These are phyloP conservation scores for Globisporangium recalcitrans DNA, from an alignment of 352 stramenopile species.

Conservation along the genomic window DNA sequence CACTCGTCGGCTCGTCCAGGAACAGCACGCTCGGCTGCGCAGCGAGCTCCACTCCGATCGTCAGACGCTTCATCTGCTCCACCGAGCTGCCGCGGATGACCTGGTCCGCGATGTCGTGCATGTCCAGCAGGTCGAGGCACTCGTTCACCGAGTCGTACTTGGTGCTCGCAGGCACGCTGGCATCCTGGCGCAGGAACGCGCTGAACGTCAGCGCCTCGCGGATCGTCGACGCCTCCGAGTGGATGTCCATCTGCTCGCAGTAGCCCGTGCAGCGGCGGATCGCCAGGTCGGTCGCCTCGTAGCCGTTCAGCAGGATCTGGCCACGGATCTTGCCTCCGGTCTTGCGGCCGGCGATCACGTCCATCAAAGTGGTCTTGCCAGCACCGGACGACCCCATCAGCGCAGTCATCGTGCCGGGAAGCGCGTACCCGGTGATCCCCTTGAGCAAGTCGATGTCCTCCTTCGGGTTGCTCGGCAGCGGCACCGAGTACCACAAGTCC, in stretches of 20 bases:
- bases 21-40: slow-evolving; percentile 85
- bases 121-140: slow-evolving; percentile 44
- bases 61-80: slow-evolving; percentile 62
- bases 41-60: slow-evolving; percentile 90
- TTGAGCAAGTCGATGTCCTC: slow-evolving; percentile 28
- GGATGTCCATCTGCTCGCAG: slow-evolving; percentile 70
- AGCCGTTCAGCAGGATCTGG: slow-evolving; percentile 78
- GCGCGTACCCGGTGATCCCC: slow-evolving; percentile 25
- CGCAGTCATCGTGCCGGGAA: slow-evolving; percentile 32
- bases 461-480: slow-evolving; percentile 4
- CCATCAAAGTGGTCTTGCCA: slow-evolving; percentile 87
- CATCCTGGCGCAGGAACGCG: slow-evolving; percentile 47
- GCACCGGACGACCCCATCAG: slow-evolving; percentile 43
- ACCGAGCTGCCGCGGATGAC: slow-evolving; percentile 54
- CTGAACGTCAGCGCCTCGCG: slow-evolving; percentile 80
- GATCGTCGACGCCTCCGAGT: slow-evolving; percentile 74
- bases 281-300: slow-evolving; percentile 20
- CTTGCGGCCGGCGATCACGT: slow-evolving; percentile 89
- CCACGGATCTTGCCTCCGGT: slow-evolving; percentile 60
- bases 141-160: slow-evolving; percentile 56
- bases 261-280: slow-evolving; percentile 21
- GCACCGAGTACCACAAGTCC: slow-evolving; percentile 24
- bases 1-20: slow-evolving; percentile 85
- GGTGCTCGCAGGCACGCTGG: slow-evolving; percentile 8
- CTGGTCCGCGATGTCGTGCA: slow-evolving; percentile 49